Conservation (phyloP, 1,284 basidiomycete genomes). For the Microbotryum intermedium region DNA sequence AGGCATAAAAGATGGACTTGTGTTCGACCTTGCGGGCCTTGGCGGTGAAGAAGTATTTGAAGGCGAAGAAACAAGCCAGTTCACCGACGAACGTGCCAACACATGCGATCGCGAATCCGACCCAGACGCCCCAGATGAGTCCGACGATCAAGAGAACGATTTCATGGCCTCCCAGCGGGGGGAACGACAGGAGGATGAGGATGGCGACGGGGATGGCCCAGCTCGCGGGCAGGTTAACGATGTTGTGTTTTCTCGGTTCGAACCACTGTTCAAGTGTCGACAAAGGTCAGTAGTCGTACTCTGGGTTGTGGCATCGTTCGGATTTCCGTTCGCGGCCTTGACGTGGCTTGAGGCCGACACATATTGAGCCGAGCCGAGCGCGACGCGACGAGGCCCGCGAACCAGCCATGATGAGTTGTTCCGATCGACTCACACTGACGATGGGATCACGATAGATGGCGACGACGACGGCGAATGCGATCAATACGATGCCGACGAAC, state of each 20-base stretch:
- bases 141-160: slow-evolving; percentile 38
- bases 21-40: slow-evolving; percentile 35
- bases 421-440: not conserved
- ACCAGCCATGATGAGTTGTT: too few relatives aligned
- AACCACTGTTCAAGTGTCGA: not conserved
- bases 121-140: slow-evolving; percentile 40
- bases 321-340: not conserved
- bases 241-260: slow-evolving; percentile 21
- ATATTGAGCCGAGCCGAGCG: not conserved
- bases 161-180: slow-evolving; percentile 40
- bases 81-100: slow-evolving; percentile 39
- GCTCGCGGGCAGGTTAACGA: slow-evolving; percentile 27
- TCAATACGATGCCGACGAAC: slow-evolving; percentile 10
- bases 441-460: slow-evolving; percentile 21
- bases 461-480: slow-evolving; percentile 5
- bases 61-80: slow-evolving; percentile 37
- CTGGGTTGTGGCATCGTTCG: not conserved
- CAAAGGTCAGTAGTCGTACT: not conserved
- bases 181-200: slow-evolving; percentile 41
- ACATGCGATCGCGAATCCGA: slow-evolving; percentile 38
- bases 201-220: slow-evolving; percentile 38
- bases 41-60: slow-evolving; percentile 38
- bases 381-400: too few relatives aligned
- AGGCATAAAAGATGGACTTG: slow-evolving; percentile 40
- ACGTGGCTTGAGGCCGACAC: not conserved